Evolutionary conservation across 2,329 filamentous ascomycete genomes (phyloP).

Genomic region (Karstenula rhodostoma): DNA sequence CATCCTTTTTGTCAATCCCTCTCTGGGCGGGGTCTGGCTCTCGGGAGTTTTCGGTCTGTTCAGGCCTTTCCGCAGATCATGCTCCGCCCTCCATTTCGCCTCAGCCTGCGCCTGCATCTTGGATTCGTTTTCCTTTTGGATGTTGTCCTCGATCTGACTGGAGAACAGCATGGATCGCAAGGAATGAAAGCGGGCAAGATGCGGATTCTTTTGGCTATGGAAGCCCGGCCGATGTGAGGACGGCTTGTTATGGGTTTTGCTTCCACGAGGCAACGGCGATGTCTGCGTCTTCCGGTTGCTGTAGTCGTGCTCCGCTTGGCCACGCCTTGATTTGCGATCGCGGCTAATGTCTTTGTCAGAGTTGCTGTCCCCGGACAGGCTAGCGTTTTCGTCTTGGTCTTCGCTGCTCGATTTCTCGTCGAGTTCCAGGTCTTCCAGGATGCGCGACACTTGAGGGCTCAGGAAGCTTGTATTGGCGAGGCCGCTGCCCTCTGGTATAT

Average conservation of each 20-base stretch:
- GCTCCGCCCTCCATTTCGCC: constrained; percentile 39
- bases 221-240: constrained; percentile 15
- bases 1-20: constrained; percentile 35
- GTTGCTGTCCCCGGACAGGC: constrained; percentile 5
- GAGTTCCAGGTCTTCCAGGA: constrained; percentile 38
- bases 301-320: constrained; percentile 18
- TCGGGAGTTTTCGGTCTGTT: constrained; percentile 36
- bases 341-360: constrained; percentile 10
- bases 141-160: constrained; percentile 40
- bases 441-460: constrained; percentile 40
- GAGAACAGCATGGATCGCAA: constrained; percentile 45
- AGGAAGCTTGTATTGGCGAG: constrained; percentile 32
- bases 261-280: constrained; percentile 21
- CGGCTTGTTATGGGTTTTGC: constrained; percentile 20
- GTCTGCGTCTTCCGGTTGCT: constrained; percentile 20
- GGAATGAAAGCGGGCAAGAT: constrained; percentile 45
- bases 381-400: constrained; percentile 25
- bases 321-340: constrained; percentile 10
- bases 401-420: constrained; percentile 40
- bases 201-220: constrained; percentile 28
- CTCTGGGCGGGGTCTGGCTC: constrained; percentile 24
- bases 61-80: constrained; percentile 38
- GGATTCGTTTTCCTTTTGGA: constrained; percentile 32
- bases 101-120: constrained; percentile 28
- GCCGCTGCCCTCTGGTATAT: constrained; percentile 23